These are phyloP conservation scores for Wickerhamomyces strasburgensis DNA, from an alignment of 805 yeast genomes.

Conservation along the genomic window DNA sequence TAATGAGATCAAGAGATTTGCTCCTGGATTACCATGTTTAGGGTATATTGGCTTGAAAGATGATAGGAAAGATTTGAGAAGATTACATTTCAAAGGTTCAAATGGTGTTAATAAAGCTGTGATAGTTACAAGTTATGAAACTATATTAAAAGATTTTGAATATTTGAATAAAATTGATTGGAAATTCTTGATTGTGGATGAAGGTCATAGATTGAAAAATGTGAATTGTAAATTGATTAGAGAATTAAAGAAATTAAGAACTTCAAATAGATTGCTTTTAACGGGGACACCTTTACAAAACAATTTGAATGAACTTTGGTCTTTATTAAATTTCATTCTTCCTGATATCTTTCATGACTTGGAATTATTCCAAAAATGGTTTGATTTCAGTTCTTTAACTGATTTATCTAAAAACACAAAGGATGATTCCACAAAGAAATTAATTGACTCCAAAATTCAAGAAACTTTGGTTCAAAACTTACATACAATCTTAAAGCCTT, in stretches of 20 bases:
- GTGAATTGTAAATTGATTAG: constrained; percentile 70
- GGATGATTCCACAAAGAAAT: constrained; percentile 38
- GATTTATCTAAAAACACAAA: constrained; percentile 28
- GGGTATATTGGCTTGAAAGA: constrained; percentile 62
- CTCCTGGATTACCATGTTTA: constrained; percentile 62
- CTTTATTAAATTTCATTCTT: constrained; percentile 79
- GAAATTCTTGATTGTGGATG: constrained; percentile 89
- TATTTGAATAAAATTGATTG: constrained; percentile 52
- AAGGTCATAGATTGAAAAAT: constrained; percentile 91
- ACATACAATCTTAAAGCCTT: constrained; percentile 87
- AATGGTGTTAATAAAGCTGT: constrained; percentile 37
- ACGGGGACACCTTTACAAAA: constrained; percentile 98
- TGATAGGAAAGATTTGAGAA: constrained; percentile 44
- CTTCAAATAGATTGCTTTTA: constrained; percentile 67
- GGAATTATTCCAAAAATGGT: constrained; percentile 89
- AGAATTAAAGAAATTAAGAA: constrained; percentile 60
- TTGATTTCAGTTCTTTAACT: constrained; percentile 67
- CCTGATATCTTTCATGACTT: constrained; percentile 93
- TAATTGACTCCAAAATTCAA: constrained; percentile 55
- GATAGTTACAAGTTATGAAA: constrained; percentile 78
- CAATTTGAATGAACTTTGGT: constrained; percentile 87
- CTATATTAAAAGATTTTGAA: constrained; percentile 62
- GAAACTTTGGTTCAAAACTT: constrained; percentile 64
- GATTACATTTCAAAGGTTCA: constrained; percentile 15
- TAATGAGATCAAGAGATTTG: constrained; percentile 62